Evolutionary conservation across 495 filamentous ascomycete species (phyloP).

Genomic region (Amorphotheca resinae): DNA sequence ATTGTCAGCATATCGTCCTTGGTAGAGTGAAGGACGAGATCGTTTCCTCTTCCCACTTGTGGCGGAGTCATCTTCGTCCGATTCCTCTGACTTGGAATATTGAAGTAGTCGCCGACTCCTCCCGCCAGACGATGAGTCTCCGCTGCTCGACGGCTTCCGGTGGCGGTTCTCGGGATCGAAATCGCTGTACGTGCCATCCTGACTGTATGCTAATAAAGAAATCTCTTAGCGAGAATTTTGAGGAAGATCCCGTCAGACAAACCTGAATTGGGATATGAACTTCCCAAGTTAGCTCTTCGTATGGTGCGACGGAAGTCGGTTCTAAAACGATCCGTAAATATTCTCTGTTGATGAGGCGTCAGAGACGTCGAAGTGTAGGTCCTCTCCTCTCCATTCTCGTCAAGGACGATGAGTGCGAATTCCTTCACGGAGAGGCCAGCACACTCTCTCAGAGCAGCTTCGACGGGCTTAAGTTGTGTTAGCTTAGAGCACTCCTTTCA

Average conservation of each 20-base stretch:
- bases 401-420: slow-evolving; percentile 10
- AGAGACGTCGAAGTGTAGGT: slow-evolving; percentile 9
- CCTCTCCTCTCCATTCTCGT: slow-evolving; percentile 14
- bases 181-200: slow-evolving; percentile 7
- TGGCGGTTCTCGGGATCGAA: slow-evolving; percentile 11
- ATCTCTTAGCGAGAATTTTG: neutral
- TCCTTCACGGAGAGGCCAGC: slow-evolving; percentile 8
- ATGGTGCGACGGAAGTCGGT: neutral
- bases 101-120: neutral
- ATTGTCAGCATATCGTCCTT: slow-evolving; percentile 7
- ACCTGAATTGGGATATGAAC: slow-evolving; percentile 1
- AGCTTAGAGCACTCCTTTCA: neutral
- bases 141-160: slow-evolving; percentile 8
- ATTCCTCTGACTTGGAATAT: slow-evolving; percentile 12
- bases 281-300: neutral
- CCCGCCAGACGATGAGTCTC: slow-evolving; percentile 9
- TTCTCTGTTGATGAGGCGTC: neutral
- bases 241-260: too few relatives aligned
- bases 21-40: neutral
- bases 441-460: slow-evolving; percentile 13
- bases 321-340: slow-evolving; percentile 7
- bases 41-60: slow-evolving; percentile 11
- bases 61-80: slow-evolving; percentile 9
- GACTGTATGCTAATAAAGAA: slow-evolving; percentile 2
- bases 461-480: slow-evolving; percentile 10